phyloP scores from a whole-genome alignment of 768 basidiomycete species.

The Xerocomus brunneocitrinus region DNA sequence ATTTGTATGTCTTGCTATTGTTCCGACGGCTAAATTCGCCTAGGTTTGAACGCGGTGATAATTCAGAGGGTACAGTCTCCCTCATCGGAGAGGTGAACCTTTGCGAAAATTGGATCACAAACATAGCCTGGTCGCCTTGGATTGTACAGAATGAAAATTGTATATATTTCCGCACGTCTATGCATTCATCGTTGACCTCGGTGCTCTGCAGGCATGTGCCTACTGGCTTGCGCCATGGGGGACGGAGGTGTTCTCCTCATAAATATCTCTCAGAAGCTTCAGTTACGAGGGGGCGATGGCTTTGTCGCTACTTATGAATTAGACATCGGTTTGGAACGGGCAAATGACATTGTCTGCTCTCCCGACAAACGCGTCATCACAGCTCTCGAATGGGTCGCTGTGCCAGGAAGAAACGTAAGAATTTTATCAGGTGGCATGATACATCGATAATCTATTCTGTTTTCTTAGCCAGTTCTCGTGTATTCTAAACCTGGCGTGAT shows the following conservation, averaged over 20 bases:
- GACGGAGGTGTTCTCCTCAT: conserved; percentile 58
- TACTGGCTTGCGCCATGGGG: conserved; percentile 53
- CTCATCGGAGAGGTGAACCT: conserved; percentile 40
- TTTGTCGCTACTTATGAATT: conserved; percentile 34
- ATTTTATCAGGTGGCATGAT: conserved; percentile 5
- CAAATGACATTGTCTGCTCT: conserved; percentile 23
- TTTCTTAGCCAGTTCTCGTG: conserved; percentile 50
- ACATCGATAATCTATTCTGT: conserved; percentile 5
- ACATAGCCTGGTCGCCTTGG: conserved; percentile 62
- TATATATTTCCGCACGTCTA: conserved; percentile 27
- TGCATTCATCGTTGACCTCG: conserved; percentile 9
- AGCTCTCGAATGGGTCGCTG: conserved; percentile 53
- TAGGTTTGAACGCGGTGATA: conserved; percentile 19
- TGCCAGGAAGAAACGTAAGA: conserved; percentile 37
- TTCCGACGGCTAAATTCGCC: not conserved
- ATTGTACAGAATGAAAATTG: conserved; percentile 34
- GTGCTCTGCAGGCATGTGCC: conserved; percentile 45
- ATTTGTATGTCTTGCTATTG: not conserved
- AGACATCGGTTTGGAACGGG: conserved; percentile 29
- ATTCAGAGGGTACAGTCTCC: conserved; percentile 24
- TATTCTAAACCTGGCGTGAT: conserved; percentile 58
- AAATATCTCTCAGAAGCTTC: conserved; percentile 46
- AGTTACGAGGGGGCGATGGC: conserved; percentile 17
- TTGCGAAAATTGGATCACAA: conserved; percentile 59
- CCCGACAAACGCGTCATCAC: conserved; percentile 45